Base-by-base conservation (phyloP, 768 basidiomycete species). In the Chalciporus pseudorubinellus region DNA sequence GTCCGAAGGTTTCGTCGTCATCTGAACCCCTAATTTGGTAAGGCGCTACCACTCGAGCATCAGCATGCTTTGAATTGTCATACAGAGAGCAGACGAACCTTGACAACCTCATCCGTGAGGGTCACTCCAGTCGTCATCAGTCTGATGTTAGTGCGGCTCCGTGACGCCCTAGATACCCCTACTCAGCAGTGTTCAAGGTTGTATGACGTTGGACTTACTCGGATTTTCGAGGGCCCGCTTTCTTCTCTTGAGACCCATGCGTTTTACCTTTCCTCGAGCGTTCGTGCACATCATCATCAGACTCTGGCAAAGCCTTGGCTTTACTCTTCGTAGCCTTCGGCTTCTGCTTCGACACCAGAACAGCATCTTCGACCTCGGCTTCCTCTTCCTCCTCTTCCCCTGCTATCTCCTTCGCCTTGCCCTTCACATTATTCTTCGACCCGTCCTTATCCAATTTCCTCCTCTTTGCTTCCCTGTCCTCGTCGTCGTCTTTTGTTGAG, bases 101-200 rank as follows among this genome's bases (percentile, higher is more conserved):
- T 87, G 44, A 77, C 60, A 4, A 83, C 77, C 18, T 79, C 73
- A 6, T 88, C 83, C 0, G 72, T 56, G 34, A 93, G 68, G 1
- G 60, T 65, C 2, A 89, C 74, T 48, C 85, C 81, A 0, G 91
- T 93, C 1, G 87, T 84, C 75, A 92, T 75, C 45, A 92, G 59
- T 34, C 74, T 72, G 21, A 88, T 60, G 13, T 50, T 52, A 53
- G 61, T 68, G 19, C 16, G 22, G 19, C 0, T n/a, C 36, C 34
- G 34, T 4, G 45, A 46, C 11, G 45, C 31, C 34, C 49, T 50
- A 18, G 7, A 28, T 40, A 18, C 4, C 18, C 14, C 8, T 16
- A 22, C 22, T 45, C 34, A 44, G 28, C 4, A 39, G 28, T 16
- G 10, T 14, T 34, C 24, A 19, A 43, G 28, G 13, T 14, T 13